These are phyloP conservation scores for Colletotrichum lupini DNA, from an alignment of 2,329 filamentous ascomycete genomes.

Conservation along the genomic window DNA sequence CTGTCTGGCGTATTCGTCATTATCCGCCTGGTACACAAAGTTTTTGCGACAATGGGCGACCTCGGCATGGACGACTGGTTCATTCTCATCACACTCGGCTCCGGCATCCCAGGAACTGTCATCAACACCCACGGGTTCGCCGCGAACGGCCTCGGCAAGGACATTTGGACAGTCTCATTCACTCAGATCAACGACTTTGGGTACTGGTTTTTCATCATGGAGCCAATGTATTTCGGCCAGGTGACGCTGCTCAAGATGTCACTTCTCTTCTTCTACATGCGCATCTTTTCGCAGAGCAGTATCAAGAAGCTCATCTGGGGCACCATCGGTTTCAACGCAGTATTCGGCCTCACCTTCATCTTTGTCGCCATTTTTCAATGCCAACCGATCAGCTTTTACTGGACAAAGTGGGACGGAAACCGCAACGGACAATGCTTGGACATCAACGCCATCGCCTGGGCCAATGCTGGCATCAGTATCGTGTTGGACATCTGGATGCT, in stretches of 20 bases:
- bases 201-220: slow-evolving; percentile 55
- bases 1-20: slow-evolving; percentile 53
- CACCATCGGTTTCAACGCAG: slow-evolving; percentile 51
- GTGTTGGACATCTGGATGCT: slow-evolving; percentile 63
- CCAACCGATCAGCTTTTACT: slow-evolving; percentile 61
- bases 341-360: slow-evolving; percentile 55
- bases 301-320: slow-evolving; percentile 51
- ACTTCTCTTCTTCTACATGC: slow-evolving; percentile 65
- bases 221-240: slow-evolving; percentile 58
- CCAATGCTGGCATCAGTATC: slow-evolving; percentile 64
- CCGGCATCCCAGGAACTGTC: slow-evolving; percentile 44
- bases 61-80: slow-evolving; percentile 54
- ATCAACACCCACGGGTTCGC: slow-evolving; percentile 46
- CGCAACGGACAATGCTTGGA: slow-evolving; percentile 60
- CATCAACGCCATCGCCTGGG: slow-evolving; percentile 60
- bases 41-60: slow-evolving; percentile 46
- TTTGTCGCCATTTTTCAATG: slow-evolving; percentile 62
- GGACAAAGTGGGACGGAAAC: slow-evolving; percentile 63
- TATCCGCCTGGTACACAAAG: slow-evolving; percentile 51
- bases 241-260: slow-evolving; percentile 61
- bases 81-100: slow-evolving; percentile 42
- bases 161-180: slow-evolving; percentile 60
- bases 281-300: slow-evolving; percentile 58
- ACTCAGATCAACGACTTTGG: slow-evolving; percentile 55
- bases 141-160: slow-evolving; percentile 58